phyloP scores from a whole-genome alignment of 305 asterid genomes.

The Striga hermonthica region DNA sequence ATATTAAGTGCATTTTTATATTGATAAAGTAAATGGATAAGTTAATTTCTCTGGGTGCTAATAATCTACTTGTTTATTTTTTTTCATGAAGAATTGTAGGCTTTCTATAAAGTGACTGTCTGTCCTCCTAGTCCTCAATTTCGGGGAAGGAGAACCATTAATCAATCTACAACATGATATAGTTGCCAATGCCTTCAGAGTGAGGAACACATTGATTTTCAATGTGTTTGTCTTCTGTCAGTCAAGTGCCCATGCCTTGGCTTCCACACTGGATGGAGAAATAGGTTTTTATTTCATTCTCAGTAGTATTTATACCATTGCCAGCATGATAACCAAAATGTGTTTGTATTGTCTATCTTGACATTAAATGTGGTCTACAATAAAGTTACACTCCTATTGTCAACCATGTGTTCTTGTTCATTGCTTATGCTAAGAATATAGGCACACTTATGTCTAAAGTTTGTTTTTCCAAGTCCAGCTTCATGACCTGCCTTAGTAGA shows the following conservation, averaged over 20 bases:
- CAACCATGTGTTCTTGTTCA: too few relatives aligned
- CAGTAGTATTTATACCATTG: too few relatives aligned
- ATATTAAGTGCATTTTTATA: constrained; percentile 16
- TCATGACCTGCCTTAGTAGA: too few relatives aligned
- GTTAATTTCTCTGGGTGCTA: constrained; percentile 12
- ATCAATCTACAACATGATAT: constrained; percentile 50
- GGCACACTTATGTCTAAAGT: too few relatives aligned
- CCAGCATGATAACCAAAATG: too few relatives aligned
- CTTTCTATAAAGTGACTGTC: constrained; percentile 87
- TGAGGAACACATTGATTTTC: constrained; percentile 80
- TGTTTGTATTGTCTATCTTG: too few relatives aligned
- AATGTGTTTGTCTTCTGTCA: constrained; percentile 87
- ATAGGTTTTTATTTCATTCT: too few relatives aligned
- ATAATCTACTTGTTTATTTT: constrained; percentile 14
- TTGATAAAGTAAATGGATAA: constrained; percentile 3
- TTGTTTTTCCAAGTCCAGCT: too few relatives aligned
- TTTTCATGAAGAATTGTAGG: constrained; percentile 48
- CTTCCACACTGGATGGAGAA: too few relatives aligned
- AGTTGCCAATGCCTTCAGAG: constrained; percentile 47
- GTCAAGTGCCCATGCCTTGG: constrained; percentile 36
- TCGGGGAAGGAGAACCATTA: constrained; percentile 65
- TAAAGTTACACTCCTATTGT: too few relatives aligned
- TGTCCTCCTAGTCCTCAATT: constrained; percentile 78
- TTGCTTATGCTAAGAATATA: too few relatives aligned
- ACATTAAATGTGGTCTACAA: too few relatives aligned